Conservation (phyloP, 2,329 filamentous ascomycete genomes). For the Periconia sp. region DNA sequence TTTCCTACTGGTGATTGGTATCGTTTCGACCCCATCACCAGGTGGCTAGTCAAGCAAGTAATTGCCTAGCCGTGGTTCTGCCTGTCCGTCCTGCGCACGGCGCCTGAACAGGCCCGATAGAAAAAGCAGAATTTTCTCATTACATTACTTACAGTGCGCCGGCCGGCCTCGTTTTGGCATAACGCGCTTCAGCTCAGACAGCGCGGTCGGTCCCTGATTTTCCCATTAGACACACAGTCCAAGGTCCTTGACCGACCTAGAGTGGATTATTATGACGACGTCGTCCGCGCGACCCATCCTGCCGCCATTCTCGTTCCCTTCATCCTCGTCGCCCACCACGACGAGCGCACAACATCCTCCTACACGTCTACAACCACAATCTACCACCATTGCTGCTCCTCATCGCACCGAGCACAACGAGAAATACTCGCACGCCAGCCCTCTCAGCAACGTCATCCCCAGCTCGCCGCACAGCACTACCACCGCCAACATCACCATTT, state of each 20-base stretch:
- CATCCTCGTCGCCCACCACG: not conserved
- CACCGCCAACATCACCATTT: not conserved
- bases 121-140: constrained; percentile 38
- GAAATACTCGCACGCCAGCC: constrained; percentile 1
- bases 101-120: constrained; percentile 31
- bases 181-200: constrained; percentile 24
- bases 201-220: not conserved
- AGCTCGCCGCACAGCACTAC: constrained; percentile 14
- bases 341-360: not conserved
- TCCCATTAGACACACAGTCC: constrained; percentile 25
- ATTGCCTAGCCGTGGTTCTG: not conserved
- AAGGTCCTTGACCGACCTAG: not conserved
- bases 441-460: not conserved
- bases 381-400: too few relatives aligned
- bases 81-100: constrained; percentile 9
- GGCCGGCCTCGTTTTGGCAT: constrained; percentile 35
- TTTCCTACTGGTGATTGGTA: too few relatives aligned
- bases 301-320: constrained; percentile 7
- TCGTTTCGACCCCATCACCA: too few relatives aligned
- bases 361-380: not conserved
- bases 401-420: not conserved
- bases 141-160: constrained; percentile 18
- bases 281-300: not conserved
- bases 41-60: too few relatives aligned
- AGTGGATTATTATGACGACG: constrained; percentile 24